Percentiles rank a stretch among this genome's conserved stretches.
These are phyloP conservation scores for Blastocystis sp. DNA, from an alignment of 352 stramenopile species.

Conservation along the genomic window DNA sequence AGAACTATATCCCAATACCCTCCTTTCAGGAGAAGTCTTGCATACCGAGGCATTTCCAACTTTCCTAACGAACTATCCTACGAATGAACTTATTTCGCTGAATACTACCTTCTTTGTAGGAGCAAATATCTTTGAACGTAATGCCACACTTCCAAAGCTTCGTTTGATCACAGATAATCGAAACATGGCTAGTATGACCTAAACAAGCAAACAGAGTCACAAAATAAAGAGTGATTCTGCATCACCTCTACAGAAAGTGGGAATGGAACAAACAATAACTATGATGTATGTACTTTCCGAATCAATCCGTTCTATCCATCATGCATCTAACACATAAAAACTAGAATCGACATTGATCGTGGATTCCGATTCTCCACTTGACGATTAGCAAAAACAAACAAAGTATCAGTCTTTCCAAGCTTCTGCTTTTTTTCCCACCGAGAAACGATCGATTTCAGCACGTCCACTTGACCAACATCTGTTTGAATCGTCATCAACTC, in stretches of 20 bases:
- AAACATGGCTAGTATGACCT: background rate
- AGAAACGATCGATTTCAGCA: no score
- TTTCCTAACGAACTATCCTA: constrained; percentile 48
- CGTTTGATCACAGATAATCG: background rate
- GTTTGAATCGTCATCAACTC: background rate
- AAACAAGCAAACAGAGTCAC: background rate
- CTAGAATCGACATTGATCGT: background rate
- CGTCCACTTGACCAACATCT: no score
- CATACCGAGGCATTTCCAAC: constrained; percentile 25
- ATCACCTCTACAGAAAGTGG: background rate
- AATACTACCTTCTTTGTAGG: constrained; percentile 27
- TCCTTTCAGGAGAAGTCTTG: constrained; percentile 31
- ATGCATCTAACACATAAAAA: background rate
- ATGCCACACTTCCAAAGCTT: background rate
- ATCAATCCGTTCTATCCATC: background rate
- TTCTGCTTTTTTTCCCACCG: no score
- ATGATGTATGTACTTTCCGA: background rate
- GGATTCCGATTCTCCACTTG: background rate
- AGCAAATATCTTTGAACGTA: constrained; percentile 5
- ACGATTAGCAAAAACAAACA: no score
- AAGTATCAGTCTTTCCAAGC: no score
- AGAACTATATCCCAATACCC: background rate
- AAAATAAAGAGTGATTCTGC: background rate
- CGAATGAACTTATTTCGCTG: background rate
- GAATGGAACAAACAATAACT: background rate